Base-by-base conservation (phyloP, 1,139 yeast species). In the Zygosaccharomyces sapae region DNA sequence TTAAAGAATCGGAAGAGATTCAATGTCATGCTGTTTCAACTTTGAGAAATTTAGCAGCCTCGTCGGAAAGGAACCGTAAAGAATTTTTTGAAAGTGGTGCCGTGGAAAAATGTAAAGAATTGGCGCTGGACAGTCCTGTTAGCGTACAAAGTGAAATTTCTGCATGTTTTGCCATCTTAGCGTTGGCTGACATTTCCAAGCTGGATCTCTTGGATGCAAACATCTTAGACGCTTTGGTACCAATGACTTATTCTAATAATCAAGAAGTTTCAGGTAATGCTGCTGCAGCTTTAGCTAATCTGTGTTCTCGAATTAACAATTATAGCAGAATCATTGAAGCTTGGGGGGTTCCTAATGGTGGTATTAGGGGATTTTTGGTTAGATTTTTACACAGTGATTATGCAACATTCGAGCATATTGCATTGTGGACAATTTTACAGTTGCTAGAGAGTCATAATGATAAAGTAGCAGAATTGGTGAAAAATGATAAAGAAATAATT, bases 11-110 rank as follows among this genome's bases (percentile, higher is more conserved):
- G 60, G 96, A 90, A 67, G 99, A 92, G 69, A 90, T 92, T 56
- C 96, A 90, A 72, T 92, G 98, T 66, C 98, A 92, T 69, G 95
- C 97, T 2, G 96, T 92, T 22, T 89, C 97, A 2, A 90, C 97
- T 7, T 76, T 92, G 61, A 80, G 99, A 68, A 92, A 94, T 67
- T 76, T 92, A 62, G 98, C 98, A 22, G 98, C 99, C 5, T 83
- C 94, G 46, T 82, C 92, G 41, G 98, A 92, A 71, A 83, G 89
- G 65, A 90, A 92, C 65, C 82, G 97, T 71, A 77, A 86, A 56
- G 96, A 94, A 46, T 81, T 92, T 58, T 80, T 92, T 53, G 95
- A 90, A 53, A 95, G 97, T 9, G 97, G 96, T 43, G 97, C 97
- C 5, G 95, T 94, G 45, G 87, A 85, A 55, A 89, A 90, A 68